Evolutionary conservation across 495 filamentous ascomycete genomes (phyloP), one percentile per base, ranked within the genome.

Genomic region (Penicillium parvum): DNA sequence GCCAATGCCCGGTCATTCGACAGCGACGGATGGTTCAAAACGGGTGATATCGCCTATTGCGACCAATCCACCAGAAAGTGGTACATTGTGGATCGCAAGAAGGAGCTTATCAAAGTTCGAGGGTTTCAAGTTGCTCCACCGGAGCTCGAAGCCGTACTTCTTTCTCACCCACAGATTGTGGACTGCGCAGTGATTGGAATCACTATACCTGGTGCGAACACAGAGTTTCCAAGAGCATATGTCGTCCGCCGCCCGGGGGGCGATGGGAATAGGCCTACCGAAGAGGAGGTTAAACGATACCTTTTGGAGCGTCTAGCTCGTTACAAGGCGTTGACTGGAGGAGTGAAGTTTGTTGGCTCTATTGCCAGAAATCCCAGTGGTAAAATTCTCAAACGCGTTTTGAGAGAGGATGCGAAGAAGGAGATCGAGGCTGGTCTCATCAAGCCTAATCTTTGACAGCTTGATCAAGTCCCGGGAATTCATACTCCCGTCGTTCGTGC

Each of bases 61-160:
- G 76, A 81, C 21, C 44, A 61, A 20, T 50, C 63, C 0, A 53
- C 63, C 58, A 17, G 74, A 58, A 53, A 76, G 74, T 65, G 73
- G 82, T 66, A 71, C 50, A 80, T 89, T 47, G 85, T 86, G 0
- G 87, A 89, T 46, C 78, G 87, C 2, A 72, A 83, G 18, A 92
- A 92, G 66, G 87, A 92, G 58, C 60, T 92, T 36, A 90, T 92
- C 64, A 90, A 91, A 64, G 88, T 90, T 44, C 71, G 74, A 11
- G 88, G 85, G 11, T 89, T 90, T 63, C 87, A 90, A 55, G 86
- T 92, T 3, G 75, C 88, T 1, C 88, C 88, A 1, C 83, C 86
- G 1, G 88, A 95, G 57, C 71, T 95, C 0, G 88, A 94, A 50
- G 85, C 79, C 3, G 58, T 86, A 2, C 68, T 95, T 2, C 50